phyloP scores from a whole-genome alignment of 139 green algal species.

The Haematococcus lacustris region DNA sequence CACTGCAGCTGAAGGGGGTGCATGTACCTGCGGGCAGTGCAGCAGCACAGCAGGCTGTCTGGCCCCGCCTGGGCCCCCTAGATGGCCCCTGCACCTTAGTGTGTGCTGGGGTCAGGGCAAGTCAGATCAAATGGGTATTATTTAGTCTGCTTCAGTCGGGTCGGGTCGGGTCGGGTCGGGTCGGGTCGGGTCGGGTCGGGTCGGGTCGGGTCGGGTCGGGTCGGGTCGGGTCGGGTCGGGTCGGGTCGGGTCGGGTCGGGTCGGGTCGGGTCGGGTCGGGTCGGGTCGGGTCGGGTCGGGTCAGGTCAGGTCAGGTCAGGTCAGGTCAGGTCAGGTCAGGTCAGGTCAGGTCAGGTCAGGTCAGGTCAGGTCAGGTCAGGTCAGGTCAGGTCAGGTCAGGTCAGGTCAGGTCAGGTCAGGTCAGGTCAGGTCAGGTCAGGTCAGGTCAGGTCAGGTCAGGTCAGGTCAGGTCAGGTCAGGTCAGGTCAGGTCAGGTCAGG shows the following conservation, averaged over 20 bases:
- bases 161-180: neutral
- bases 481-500: neutral
- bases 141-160: neutral
- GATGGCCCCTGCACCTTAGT: neutral
- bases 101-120: neutral
- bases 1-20: constrained; percentile 32
- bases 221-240: neutral
- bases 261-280: too few relatives aligned
- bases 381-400: neutral
- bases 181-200: neutral
- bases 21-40: constrained; percentile 31
- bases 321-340: too few relatives aligned
- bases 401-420: neutral
- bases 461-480: neutral
- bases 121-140: neutral
- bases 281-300: too few relatives aligned
- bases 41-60: too few relatives aligned
- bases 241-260: too few relatives aligned
- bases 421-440: neutral
- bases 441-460: neutral
- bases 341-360: neutral
- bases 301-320: too few relatives aligned
- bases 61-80: neutral
- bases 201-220: neutral
- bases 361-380: neutral